phyloP scores from a whole-genome alignment of 2,329 filamentous ascomycete species.

The Penicillium glabrum region DNA sequence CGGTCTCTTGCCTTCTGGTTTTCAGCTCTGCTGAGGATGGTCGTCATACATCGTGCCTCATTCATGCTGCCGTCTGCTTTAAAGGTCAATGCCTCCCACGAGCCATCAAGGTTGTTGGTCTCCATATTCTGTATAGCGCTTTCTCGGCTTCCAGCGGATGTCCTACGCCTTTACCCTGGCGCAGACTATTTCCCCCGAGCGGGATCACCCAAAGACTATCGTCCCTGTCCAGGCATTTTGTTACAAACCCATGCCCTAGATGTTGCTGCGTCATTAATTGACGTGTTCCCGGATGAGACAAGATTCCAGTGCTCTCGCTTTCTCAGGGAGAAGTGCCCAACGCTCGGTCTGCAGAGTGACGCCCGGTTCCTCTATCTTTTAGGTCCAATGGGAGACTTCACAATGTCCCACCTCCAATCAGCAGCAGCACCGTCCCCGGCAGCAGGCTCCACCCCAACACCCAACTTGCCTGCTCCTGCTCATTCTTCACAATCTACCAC shows the following conservation, averaged over 20 bases:
- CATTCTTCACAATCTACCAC: slow-evolving; percentile 19
- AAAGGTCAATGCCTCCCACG: slow-evolving; percentile 28
- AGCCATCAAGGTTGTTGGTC: slow-evolving; percentile 38
- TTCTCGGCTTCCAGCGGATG: slow-evolving; percentile 35
- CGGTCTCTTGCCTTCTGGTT: slow-evolving; percentile 41
- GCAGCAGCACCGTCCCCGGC: slow-evolving; percentile 33
- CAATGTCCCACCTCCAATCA: slow-evolving; percentile 21
- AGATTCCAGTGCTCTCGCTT: slow-evolving; percentile 44
- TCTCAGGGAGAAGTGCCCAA: slow-evolving; percentile 43
- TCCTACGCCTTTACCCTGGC: slow-evolving; percentile 30
- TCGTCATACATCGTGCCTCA: slow-evolving; percentile 40
- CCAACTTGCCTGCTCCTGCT: slow-evolving; percentile 19
- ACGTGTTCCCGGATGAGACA: slow-evolving; percentile 45
- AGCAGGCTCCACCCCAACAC: slow-evolving; percentile 30
- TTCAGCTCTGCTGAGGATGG: slow-evolving; percentile 41
- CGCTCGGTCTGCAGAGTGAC: slow-evolving; percentile 40
- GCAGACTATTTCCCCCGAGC: slow-evolving; percentile 32
- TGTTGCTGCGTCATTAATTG: slow-evolving; percentile 45
- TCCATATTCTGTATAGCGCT: slow-evolving; percentile 43
- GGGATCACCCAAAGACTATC: slow-evolving; percentile 20
- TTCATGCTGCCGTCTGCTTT: slow-evolving; percentile 29
- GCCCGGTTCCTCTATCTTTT: slow-evolving; percentile 43
- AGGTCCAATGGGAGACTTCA: slow-evolving; percentile 34
- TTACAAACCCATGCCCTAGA: slow-evolving; percentile 45
- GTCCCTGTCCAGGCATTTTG: slow-evolving; percentile 32